Evolutionary conservation across 1,139 yeast species (phyloP).

Genomic region (Pichia sp.): DNA sequence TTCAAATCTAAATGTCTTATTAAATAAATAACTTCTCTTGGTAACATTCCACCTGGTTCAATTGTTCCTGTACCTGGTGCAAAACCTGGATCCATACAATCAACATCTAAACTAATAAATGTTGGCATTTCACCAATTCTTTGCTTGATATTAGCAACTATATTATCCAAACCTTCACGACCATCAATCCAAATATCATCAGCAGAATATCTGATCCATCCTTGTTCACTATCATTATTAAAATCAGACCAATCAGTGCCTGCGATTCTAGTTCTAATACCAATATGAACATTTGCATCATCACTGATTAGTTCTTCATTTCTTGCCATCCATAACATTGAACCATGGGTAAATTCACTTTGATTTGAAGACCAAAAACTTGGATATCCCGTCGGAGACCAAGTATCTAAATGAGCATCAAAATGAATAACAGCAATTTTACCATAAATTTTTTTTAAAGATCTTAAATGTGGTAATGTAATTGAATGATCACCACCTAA

Average conservation of each 20-base stretch:
- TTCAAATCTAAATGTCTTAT: conserved; percentile 56
- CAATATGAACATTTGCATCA: conserved; percentile 59
- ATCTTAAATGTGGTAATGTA: conserved; percentile 62
- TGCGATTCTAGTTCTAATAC: conserved; percentile 61
- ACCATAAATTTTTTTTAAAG: conserved; percentile 54
- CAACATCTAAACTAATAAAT: conserved; percentile 69
- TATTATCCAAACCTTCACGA: conserved; percentile 48
- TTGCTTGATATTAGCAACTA: conserved; percentile 43
- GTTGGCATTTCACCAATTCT: conserved; percentile 53
- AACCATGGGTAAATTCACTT: conserved; percentile 65
- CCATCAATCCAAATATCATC: conserved; percentile 68
- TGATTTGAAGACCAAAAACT: conserved; percentile 65
- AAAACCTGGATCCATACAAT: conserved; percentile 74
- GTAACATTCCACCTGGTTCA: conserved; percentile 76
- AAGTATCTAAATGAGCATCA: conserved; percentile 76
- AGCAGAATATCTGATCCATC: conserved; percentile 57
- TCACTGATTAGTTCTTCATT: conserved; percentile 57
- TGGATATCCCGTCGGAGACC: conserved; percentile 67
- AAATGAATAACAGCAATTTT: conserved; percentile 65
- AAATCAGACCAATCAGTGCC: conserved; percentile 53
- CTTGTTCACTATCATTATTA: conserved; percentile 56
- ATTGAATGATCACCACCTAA: conserved; percentile 79
- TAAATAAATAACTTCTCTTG: conserved; percentile 64
- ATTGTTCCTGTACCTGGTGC: conserved; percentile 84
- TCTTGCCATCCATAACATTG: conserved; percentile 75